Conservation (phyloP, 2,329 filamentous ascomycete genomes). For the Xylariaceae sp. region DNA sequence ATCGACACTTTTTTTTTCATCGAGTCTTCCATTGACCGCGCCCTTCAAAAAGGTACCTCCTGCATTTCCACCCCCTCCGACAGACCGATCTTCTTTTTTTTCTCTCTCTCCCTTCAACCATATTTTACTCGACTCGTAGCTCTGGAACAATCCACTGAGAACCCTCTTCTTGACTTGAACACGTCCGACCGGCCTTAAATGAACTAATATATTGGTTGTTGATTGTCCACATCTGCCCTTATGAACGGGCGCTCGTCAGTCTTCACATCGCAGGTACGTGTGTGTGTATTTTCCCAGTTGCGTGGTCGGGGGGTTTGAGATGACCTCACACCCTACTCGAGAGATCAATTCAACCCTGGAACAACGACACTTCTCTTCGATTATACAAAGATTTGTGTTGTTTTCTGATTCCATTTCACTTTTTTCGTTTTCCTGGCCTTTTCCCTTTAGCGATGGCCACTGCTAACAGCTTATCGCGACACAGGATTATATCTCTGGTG, state of each 20-base stretch:
- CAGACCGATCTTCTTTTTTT: conserved; percentile 1
- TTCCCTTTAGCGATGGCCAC: conserved; percentile 15
- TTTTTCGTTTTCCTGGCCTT: conserved; percentile 3
- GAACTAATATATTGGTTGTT: too few species aligned
- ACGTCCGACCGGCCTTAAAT: too few species aligned
- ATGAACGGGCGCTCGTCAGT: conserved; percentile 82
- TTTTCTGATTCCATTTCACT: background rate
- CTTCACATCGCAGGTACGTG: conserved; percentile 80
- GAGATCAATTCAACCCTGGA: background rate
- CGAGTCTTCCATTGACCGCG: background rate
- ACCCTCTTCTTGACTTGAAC: conserved; percentile 16
- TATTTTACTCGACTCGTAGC: conserved; percentile 6
- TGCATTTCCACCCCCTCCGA: conserved; percentile 5
- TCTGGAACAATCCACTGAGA: conserved; percentile 1
- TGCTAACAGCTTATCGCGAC: conserved; percentile 40
- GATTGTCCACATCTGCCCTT: conserved; percentile 55
- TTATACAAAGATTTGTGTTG: background rate
- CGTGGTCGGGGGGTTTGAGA: conserved; percentile 6
- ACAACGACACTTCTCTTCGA: background rate
- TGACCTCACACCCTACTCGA: conserved; percentile 22
- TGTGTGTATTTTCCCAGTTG: conserved; percentile 3
- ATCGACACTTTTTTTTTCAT: conserved; percentile 12
- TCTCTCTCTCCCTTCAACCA: conserved; percentile 9
- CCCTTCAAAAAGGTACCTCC: conserved; percentile 11
- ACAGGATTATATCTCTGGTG: conserved; percentile 75